phyloP scores from a whole-genome alignment of 495 filamentous ascomycete genomes.

The Lepidopterella palustris region DNA sequence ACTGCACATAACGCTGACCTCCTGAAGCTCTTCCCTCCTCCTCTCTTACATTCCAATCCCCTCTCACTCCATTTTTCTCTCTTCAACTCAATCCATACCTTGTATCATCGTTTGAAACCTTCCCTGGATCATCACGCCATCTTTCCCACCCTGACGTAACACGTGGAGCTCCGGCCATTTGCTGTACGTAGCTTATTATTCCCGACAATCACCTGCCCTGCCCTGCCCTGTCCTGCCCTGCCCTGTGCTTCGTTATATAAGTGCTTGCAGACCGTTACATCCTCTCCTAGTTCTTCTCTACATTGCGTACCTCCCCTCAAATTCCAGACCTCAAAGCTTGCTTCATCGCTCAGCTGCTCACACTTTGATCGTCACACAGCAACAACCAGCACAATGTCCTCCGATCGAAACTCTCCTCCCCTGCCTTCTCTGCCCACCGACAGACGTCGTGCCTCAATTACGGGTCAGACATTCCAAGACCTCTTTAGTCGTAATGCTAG shows the following conservation, averaged over 20 bases:
- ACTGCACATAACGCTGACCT: too few relatives aligned
- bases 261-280: background rate
- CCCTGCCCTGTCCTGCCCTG: too few relatives aligned
- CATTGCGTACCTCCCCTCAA: background rate
- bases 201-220: too few relatives aligned
- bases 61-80: background rate
- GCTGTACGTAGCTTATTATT: background rate
- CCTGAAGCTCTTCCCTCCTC: background rate
- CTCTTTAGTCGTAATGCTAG: constrained; percentile 31
- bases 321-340: background rate
- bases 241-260: too few relatives aligned
- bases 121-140: constrained; percentile 19
- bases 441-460: constrained; percentile 33
- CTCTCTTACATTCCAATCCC: constrained; percentile 4
- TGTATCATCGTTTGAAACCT: constrained; percentile 9
- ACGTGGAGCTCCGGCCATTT: background rate
- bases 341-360: background rate
- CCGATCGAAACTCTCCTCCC: constrained; percentile 24
- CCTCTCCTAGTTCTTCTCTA: background rate
- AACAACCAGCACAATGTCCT: constrained; percentile 22
- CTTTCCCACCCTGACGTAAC: constrained; percentile 19
- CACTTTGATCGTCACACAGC: constrained; percentile 5
- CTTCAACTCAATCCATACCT: background rate
- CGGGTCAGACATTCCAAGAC: constrained; percentile 36
- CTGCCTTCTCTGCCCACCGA: constrained; percentile 25